Conservation (phyloP, 805 yeast genomes). For the Metschnikowia shivogae region DNA sequence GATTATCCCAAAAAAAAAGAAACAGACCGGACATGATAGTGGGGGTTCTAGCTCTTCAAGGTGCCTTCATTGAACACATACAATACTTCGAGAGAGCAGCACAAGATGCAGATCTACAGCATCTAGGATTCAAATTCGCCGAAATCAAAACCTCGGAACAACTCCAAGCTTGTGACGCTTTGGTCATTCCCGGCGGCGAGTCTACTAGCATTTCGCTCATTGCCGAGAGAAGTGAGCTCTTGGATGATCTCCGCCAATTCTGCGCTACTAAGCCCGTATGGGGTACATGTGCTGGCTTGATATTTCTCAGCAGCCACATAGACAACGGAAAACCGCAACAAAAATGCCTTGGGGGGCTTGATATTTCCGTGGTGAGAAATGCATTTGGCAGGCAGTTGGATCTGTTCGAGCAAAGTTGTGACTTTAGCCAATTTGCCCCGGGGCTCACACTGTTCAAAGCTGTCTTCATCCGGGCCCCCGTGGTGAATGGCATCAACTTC, state of each 20-base stretch:
- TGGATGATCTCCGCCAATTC: slow-evolving; percentile 50
- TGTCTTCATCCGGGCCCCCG: slow-evolving; percentile 75
- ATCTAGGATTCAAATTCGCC: slow-evolving; percentile 28
- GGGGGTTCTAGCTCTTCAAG: slow-evolving; percentile 77
- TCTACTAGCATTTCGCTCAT: slow-evolving; percentile 66
- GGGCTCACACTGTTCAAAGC: slow-evolving; percentile 39
- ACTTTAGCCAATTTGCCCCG: slow-evolving; percentile 41
- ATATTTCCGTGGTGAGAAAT: slow-evolving; percentile 61
- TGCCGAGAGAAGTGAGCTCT: slow-evolving; percentile 59
- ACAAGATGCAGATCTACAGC: slow-evolving; percentile 5
- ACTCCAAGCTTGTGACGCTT: slow-evolving; percentile 48
- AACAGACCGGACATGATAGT: slow-evolving; percentile 21
- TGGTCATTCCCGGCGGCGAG: slow-evolving; percentile 73
- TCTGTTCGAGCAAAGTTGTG: slow-evolving; percentile 51
- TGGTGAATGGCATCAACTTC: slow-evolving; percentile 37
- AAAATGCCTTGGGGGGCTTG: slow-evolving; percentile 58
- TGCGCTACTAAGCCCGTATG: slow-evolving; percentile 56
- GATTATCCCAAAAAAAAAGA: too few relatives aligned
- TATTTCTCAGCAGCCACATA: slow-evolving; percentile 54
- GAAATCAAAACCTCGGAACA: slow-evolving; percentile 54
- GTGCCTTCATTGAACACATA: slow-evolving; percentile 72
- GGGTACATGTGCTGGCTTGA: slow-evolving; percentile 88
- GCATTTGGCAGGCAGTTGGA: slow-evolving; percentile 78
- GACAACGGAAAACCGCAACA: slow-evolving; percentile 52
- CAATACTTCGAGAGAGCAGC: slow-evolving; percentile 21